Evolutionary conservation across 306 rosid genomes (phyloP).

Genomic region (Quillaja saponaria): DNA sequence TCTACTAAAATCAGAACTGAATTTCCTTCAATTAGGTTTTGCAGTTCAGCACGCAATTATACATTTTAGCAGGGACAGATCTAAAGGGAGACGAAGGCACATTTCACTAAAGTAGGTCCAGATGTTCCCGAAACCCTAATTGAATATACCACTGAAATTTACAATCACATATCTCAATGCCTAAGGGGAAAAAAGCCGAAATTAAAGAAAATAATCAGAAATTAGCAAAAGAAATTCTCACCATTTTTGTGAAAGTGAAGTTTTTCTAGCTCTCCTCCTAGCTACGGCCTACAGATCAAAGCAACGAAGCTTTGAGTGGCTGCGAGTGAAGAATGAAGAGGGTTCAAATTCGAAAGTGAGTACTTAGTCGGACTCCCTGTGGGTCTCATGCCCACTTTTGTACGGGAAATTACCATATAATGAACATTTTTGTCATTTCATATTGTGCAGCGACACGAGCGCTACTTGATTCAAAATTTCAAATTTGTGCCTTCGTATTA

Average conservation of each 20-base stretch:
- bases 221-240: conserved; percentile 9
- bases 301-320: neutral
- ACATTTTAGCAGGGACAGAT: neutral
- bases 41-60: neutral
- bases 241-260: conserved; percentile 32
- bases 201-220: conserved; percentile 4
- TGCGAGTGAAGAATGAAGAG: neutral
- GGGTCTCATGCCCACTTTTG: too few species aligned
- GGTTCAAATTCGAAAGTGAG: neutral
- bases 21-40: neutral
- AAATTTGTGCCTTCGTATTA: too few species aligned
- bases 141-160: neutral
- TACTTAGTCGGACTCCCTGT: too few species aligned
- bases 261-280: conserved; percentile 6
- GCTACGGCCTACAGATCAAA: neutral
- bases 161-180: neutral
- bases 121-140: conserved; percentile 45
- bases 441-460: too few species aligned
- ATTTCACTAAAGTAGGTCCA: neutral
- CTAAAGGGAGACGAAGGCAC: neutral
- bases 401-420: too few species aligned
- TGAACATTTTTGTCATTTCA: too few species aligned
- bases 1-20: neutral
- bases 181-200: neutral
- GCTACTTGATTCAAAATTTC: too few species aligned